Percentiles rank a stretch among this genome's conserved stretches.
These are phyloP conservation scores for Alternaria conjuncta DNA, from an alignment of 2,329 filamentous ascomycete genomes.

Conservation along the genomic window DNA sequence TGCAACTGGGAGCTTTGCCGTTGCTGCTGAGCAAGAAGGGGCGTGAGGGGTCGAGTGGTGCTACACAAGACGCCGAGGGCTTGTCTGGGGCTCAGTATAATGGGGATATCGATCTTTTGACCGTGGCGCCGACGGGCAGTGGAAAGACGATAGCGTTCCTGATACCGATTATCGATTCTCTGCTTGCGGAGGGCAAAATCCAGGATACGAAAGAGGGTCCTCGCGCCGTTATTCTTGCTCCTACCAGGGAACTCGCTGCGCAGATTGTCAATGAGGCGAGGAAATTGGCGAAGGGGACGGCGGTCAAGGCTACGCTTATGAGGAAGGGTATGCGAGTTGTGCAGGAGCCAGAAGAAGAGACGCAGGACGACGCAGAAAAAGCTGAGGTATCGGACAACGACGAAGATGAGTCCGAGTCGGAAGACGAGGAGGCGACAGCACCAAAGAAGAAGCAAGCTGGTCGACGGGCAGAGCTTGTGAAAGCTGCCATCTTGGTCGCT, in stretches of 20 bases:
- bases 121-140: slow-evolving; percentile 92
- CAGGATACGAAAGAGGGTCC: slow-evolving; percentile 29
- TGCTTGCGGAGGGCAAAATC: slow-evolving; percentile 52
- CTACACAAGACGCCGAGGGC: slow-evolving; percentile 49
- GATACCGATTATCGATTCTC: slow-evolving; percentile 81
- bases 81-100: slow-evolving; percentile 29
- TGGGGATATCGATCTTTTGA: slow-evolving; percentile 74
- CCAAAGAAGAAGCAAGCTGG: slow-evolving; percentile 43
- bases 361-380: slow-evolving; percentile 41
- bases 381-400: slow-evolving; percentile 51
- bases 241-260: slow-evolving; percentile 58
- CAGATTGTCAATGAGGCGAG: slow-evolving; percentile 72
- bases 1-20: slow-evolving; percentile 86
- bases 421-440: slow-evolving; percentile 40
- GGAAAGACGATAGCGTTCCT: slow-evolving; percentile 95
- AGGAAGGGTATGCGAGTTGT: slow-evolving; percentile 80
- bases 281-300: slow-evolving; percentile 79
- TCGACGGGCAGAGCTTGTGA: slow-evolving; percentile 62
- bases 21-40: slow-evolving; percentile 67
- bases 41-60: not conserved
- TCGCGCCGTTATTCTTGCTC: slow-evolving; percentile 55
- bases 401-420: slow-evolving; percentile 40
- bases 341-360: slow-evolving; percentile 47
- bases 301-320: slow-evolving; percentile 80
- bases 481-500: slow-evolving; percentile 79